Evolutionary conservation across 139 green algal species (phyloP), one percentile per base, ranked within the genome.

Genomic region (Tetratostichococcus sp.): DNA sequence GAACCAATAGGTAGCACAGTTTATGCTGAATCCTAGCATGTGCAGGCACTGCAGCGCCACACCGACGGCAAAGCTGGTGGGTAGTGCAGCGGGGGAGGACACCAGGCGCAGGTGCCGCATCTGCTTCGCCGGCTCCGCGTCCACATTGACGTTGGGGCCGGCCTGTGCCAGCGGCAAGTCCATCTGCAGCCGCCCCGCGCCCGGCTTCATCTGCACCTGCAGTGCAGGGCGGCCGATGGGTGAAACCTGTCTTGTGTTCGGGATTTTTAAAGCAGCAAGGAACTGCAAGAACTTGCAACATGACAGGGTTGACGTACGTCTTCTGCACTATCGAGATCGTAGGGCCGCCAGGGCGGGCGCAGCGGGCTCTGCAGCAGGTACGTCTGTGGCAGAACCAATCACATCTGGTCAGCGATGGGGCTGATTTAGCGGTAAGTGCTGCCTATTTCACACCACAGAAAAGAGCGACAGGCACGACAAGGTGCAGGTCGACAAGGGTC

Each of bases 341-440:
- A 97, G 0, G 92, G 85, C 1, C 89, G 83, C 89, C 90, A 94
- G 39, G 84, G 75, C 0, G 88, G 83, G 1, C 93, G 79, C 73
- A 97, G 73, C 1, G 93, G 93, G 70, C 91, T 91, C 76, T 97
- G 89, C 28, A 97, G 79, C 35, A 97, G 69, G 39, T 86, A 88
- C 26, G 94, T 77, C 80, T 95, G 86, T n/a, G n/a, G n/a, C n/a
- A n/a, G n/a, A n/a, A n/a, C n/a, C n/a, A n/a, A n/a, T n/a, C n/a
- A n/a, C n/a, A n/a, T n/a, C n/a, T n/a, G n/a, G n/a, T n/a, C n/a
- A n/a, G n/a, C n/a, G n/a, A n/a, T n/a, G n/a, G n/a, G n/a, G n/a
- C n/a, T n/a, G n/a, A n/a, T n/a, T n/a, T n/a, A n/a, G n/a, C n/a
- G n/a, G n/a, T n/a, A n/a, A n/a, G n/a, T n/a, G n/a, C n/a, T n/a